These are phyloP conservation scores for Pichia sp. DNA, from an alignment of 1,139 yeast species.

Conservation along the genomic window DNA sequence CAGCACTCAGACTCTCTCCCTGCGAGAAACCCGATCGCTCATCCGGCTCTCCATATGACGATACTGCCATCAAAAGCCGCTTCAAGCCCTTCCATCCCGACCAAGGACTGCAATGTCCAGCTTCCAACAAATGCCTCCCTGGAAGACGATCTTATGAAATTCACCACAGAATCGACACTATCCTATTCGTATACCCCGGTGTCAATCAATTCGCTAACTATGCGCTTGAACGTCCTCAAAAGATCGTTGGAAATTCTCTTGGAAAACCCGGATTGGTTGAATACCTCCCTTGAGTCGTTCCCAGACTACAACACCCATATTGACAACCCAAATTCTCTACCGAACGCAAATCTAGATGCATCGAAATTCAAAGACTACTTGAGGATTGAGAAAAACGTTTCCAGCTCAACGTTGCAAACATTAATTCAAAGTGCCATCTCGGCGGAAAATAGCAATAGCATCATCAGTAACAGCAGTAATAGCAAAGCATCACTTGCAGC, in stretches of 20 bases:
- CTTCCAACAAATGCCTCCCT: not conserved
- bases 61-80: not conserved
- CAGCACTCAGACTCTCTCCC: not conserved
- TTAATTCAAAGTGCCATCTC: slow-evolving; percentile 39
- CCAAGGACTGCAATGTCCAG: not conserved
- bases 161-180: slow-evolving; percentile 77
- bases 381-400: slow-evolving; percentile 40
- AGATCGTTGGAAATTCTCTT: slow-evolving; percentile 68
- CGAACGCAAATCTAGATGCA: not conserved
- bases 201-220: slow-evolving; percentile 74
- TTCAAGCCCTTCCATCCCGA: not conserved
- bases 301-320: slow-evolving; percentile 12
- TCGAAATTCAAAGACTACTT: slow-evolving; percentile 3
- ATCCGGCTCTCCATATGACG: not conserved
- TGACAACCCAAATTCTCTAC: not conserved
- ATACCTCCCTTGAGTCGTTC: slow-evolving; percentile 28
- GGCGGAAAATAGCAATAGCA: slow-evolving; percentile 8
- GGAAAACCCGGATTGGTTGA: slow-evolving; percentile 55
- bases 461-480: not conserved
- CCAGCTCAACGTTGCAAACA: slow-evolving; percentile 49
- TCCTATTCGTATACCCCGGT: slow-evolving; percentile 82
- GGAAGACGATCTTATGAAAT: slow-evolving; percentile 29
- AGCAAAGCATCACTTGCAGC: not conserved
- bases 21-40: not conserved
- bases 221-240: slow-evolving; percentile 68